phyloP scores from a whole-genome alignment of 768 basidiomycete genomes.

The Mycena leptocephala region DNA sequence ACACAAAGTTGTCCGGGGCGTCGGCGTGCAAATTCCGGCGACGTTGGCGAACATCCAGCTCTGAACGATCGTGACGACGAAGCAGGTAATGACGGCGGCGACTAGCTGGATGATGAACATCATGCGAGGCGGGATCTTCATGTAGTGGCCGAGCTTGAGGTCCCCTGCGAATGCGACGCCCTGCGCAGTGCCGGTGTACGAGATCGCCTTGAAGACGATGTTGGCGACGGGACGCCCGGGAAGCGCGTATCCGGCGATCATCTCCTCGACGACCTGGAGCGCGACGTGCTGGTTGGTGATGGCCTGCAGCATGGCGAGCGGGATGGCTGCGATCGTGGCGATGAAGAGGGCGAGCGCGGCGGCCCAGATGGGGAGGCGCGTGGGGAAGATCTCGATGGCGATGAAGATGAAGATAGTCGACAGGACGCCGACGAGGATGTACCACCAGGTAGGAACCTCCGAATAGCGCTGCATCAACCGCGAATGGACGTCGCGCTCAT shows the following conservation, averaged over 20 bases:
- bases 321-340: constrained; percentile 69
- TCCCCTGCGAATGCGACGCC: constrained; percentile 79
- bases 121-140: constrained; percentile 89
- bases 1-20: constrained; percentile 81
- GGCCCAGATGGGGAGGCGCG: constrained; percentile 87
- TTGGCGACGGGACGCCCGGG: constrained; percentile 88
- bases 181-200: constrained; percentile 72
- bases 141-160: constrained; percentile 91
- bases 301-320: constrained; percentile 87
- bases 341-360: constrained; percentile 69
- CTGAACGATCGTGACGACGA: constrained; percentile 77
- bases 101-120: constrained; percentile 84
- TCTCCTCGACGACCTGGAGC: constrained; percentile 81
- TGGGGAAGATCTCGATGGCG: constrained; percentile 81
- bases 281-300: constrained; percentile 88
- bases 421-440: constrained; percentile 66
- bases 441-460: constrained; percentile 89
- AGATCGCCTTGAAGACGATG: constrained; percentile 84
- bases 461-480: constrained; percentile 86
- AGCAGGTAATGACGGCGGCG: constrained; percentile 69
- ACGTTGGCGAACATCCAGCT: constrained; percentile 83
- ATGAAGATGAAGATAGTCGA: constrained; percentile 75
- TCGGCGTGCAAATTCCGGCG: constrained; percentile 78
- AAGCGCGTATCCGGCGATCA: constrained; percentile 83
- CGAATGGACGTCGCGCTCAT: constrained; percentile 89